These are phyloP conservation scores for Wickerhamiella sorbophila DNA, from an alignment of 805 yeast species.

Conservation along the genomic window DNA sequence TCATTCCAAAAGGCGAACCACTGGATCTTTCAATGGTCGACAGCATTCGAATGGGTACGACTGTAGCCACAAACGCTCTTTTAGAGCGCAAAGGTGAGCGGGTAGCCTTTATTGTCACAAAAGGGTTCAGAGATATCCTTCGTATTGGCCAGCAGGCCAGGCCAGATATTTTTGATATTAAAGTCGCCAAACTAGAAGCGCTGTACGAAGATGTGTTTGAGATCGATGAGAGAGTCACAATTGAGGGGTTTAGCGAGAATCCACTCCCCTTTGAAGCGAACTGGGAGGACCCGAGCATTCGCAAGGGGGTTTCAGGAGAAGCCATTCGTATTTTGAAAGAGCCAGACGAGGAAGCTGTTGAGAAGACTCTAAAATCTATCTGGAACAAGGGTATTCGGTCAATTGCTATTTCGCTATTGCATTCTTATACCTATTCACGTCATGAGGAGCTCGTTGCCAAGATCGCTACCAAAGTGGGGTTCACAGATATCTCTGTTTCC, in stretches of 20 bases:
- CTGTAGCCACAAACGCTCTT: slow-evolving; percentile 91
- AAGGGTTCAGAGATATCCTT: slow-evolving; percentile 74
- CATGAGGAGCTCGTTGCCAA: slow-evolving; percentile 50
- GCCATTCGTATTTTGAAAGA: slow-evolving; percentile 39
- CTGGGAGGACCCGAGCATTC: slow-evolving; percentile 26
- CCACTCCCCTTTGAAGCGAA: slow-evolving; percentile 27
- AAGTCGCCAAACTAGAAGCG: slow-evolving; percentile 55
- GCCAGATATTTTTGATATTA: slow-evolving; percentile 76
- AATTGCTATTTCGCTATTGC: slow-evolving; percentile 56
- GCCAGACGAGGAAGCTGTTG: slow-evolving; percentile 36
- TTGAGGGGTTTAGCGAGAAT: slow-evolving; percentile 69
- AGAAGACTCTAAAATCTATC: slow-evolving; percentile 30
- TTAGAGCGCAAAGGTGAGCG: slow-evolving; percentile 84
- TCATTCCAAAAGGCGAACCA: slow-evolving; percentile 45
- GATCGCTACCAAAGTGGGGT: slow-evolving; percentile 53
- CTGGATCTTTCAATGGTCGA: slow-evolving; percentile 42
- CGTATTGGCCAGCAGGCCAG: slow-evolving; percentile 83
- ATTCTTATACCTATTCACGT: slow-evolving; percentile 55
- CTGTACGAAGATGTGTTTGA: slow-evolving; percentile 68
- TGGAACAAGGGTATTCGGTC: slow-evolving; percentile 49
- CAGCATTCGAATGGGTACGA: slow-evolving; percentile 78
- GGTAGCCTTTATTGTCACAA: slow-evolving; percentile 74
- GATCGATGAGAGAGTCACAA: slow-evolving; percentile 78
- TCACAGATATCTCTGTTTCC: slow-evolving; percentile 53
- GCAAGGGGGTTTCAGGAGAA: slow-evolving; percentile 55